phyloP scores from a whole-genome alignment of 257 asterid genomes.

The Apocynum venetum region DNA sequence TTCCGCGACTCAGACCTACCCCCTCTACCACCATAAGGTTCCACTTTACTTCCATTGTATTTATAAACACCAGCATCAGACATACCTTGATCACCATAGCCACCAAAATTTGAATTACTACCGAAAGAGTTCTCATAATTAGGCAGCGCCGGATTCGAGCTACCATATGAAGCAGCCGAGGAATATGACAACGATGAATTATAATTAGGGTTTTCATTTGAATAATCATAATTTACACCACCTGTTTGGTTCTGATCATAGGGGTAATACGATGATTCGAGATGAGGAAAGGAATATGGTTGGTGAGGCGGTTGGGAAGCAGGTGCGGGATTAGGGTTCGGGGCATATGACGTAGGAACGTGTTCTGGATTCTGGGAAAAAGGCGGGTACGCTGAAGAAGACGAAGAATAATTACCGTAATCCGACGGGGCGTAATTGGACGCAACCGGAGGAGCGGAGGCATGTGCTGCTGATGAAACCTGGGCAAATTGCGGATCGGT shows the following conservation, averaged over 20 bases:
- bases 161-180: conserved; percentile 10
- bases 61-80: conserved; percentile 59
- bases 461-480: conserved; percentile 29
- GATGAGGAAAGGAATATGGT: conserved; percentile 51
- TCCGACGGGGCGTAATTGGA: conserved; percentile 33
- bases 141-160: conserved; percentile 25
- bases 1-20: conserved; percentile 23
- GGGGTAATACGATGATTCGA: conserved; percentile 31
- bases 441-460: conserved; percentile 76
- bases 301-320: conserved; percentile 28
- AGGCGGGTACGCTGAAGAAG: conserved; percentile 33
- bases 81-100: conserved; percentile 42
- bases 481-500: conserved; percentile 22
- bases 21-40: conserved; percentile 42
- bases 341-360: conserved; percentile 21
- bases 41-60: conserved; percentile 49
- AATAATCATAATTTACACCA: conserved; percentile 32
- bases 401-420: conserved; percentile 24
- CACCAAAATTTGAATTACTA: conserved; percentile 32
- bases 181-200: conserved; percentile 30
- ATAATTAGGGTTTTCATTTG: conserved; percentile 27
- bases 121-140: conserved; percentile 35
- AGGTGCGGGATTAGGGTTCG: conserved; percentile 31
- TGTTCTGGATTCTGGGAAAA: conserved; percentile 38
- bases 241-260: conserved; percentile 39